These are phyloP conservation scores for Exophiala sp. DNA, from an alignment of 2,329 filamentous ascomycete species.

Conservation along the genomic window DNA sequence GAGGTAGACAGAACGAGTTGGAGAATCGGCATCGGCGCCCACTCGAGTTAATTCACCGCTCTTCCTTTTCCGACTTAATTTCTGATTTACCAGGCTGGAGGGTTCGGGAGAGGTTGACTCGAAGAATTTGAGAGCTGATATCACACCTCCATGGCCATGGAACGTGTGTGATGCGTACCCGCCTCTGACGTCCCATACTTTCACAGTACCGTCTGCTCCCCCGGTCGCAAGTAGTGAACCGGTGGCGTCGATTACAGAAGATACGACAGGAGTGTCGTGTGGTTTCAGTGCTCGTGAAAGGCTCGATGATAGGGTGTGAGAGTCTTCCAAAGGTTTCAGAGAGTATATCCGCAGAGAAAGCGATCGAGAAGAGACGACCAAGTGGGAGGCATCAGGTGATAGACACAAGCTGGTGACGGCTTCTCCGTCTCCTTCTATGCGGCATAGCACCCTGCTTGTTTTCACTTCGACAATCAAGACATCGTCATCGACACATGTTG, in stretches of 20 bases:
- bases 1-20: constrained; percentile 58
- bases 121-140: constrained; percentile 90
- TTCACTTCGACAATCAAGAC: constrained; percentile 77
- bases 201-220: constrained; percentile 85
- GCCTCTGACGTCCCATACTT: constrained; percentile 86
- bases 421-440: constrained; percentile 76
- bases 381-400: constrained; percentile 78
- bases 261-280: constrained; percentile 82
- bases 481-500: constrained; percentile 87
- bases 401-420: constrained; percentile 51
- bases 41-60: constrained; percentile 43
- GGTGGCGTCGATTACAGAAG: constrained; percentile 75
- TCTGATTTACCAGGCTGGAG: not conserved
- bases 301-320: constrained; percentile 57
- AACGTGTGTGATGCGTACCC: constrained; percentile 95
- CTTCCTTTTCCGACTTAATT: constrained; percentile 32
- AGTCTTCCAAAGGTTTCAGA: constrained; percentile 54
- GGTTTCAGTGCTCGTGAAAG: constrained; percentile 79
- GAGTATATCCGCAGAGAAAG: constrained; percentile 89
- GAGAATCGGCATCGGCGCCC: constrained; percentile 38
- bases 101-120: constrained; percentile 43
- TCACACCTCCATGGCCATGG: constrained; percentile 81
- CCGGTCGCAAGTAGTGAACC: constrained; percentile 88
- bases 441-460: constrained; percentile 73
- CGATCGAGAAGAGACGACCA: constrained; percentile 90